These are phyloP conservation scores for Lentinula sp. DNA, from an alignment of 768 basidiomycete genomes.

Conservation along the genomic window DNA sequence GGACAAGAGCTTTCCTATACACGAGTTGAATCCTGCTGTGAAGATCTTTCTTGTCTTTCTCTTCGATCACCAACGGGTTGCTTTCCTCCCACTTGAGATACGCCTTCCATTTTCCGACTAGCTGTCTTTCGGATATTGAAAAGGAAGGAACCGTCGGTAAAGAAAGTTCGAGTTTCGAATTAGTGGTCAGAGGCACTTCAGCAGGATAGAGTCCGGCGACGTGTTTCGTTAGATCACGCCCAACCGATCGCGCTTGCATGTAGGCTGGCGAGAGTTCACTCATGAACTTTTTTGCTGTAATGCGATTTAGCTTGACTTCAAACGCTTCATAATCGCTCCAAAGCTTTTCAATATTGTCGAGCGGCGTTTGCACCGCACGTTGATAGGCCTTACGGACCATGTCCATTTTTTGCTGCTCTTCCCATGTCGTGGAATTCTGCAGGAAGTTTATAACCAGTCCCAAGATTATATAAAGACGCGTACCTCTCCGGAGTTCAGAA, in stretches of 20 bases:
- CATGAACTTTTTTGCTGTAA: slow-evolving; percentile 96
- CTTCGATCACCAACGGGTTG: slow-evolving; percentile 91
- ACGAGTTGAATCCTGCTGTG: slow-evolving; percentile 71
- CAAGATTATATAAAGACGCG: slow-evolving; percentile 16
- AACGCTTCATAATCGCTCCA: slow-evolving; percentile 95
- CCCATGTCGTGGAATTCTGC: slow-evolving; percentile 69
- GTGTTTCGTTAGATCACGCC: slow-evolving; percentile 73
- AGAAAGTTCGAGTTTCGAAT: slow-evolving; percentile 38
- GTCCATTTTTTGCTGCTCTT: slow-evolving; percentile 94
- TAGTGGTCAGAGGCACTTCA: slow-evolving; percentile 35
- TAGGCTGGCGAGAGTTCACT: slow-evolving; percentile 87
- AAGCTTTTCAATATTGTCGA: slow-evolving; percentile 86
- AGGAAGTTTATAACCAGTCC: neutral
- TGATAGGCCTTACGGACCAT: slow-evolving; percentile 87
- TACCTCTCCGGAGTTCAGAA: slow-evolving; percentile 76
- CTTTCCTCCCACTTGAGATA: slow-evolving; percentile 95
- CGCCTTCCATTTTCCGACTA: slow-evolving; percentile 83
- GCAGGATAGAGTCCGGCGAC: slow-evolving; percentile 56
- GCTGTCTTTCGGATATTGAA: slow-evolving; percentile 60
- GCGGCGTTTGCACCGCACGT: slow-evolving; percentile 88
- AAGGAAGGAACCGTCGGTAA: slow-evolving; percentile 72
- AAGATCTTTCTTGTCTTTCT: slow-evolving; percentile 64
- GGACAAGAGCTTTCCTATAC: slow-evolving; percentile 83
- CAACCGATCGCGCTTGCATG: slow-evolving; percentile 90
- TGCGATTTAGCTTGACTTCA: slow-evolving; percentile 82